Evolutionary conservation across 345 rosid species (phyloP).

Genomic region (Hibiscus trionum): DNA sequence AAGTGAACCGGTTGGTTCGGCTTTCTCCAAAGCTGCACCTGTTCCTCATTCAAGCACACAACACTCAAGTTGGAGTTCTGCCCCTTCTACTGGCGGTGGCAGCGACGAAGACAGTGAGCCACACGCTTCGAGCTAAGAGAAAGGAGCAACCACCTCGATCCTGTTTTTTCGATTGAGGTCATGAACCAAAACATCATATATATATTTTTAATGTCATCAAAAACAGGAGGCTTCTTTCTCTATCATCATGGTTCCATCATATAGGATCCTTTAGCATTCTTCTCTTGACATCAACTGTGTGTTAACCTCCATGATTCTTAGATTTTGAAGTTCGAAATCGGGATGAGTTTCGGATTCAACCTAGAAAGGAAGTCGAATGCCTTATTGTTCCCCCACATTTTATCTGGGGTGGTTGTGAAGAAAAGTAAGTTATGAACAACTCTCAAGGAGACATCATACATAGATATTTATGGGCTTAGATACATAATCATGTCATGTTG

Average conservation of each 20-base stretch:
- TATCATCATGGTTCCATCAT: slow-evolving; percentile 21
- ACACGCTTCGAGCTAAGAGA: slow-evolving; percentile 25
- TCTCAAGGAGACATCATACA: slow-evolving; percentile 21
- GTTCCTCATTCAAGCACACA: slow-evolving; percentile 27
- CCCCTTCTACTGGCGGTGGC: slow-evolving; percentile 29
- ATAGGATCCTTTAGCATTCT: slow-evolving; percentile 16
- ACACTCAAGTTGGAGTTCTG: slow-evolving; percentile 39
- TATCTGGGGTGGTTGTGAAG: slow-evolving; percentile 29
- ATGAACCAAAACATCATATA: slow-evolving; percentile 17
- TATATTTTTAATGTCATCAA: slow-evolving; percentile 19
- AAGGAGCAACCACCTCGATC: slow-evolving; percentile 17
- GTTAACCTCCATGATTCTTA: slow-evolving; percentile 19
- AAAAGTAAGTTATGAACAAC: slow-evolving; percentile 20
- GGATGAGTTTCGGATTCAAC: slow-evolving; percentile 28
- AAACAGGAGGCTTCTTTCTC: slow-evolving; percentile 32
- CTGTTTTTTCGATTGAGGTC: slow-evolving; percentile 26
- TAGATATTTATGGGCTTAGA: slow-evolving; percentile 27
- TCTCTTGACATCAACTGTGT: slow-evolving; percentile 19
- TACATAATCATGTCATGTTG: slow-evolving; percentile 35
- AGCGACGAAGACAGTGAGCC: slow-evolving; percentile 17
- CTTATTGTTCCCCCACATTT: slow-evolving; percentile 29
- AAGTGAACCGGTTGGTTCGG: slow-evolving; percentile 34
- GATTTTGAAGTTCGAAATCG: slow-evolving; percentile 11
- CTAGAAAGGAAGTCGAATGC: slow-evolving; percentile 21
- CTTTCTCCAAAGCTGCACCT: slow-evolving; percentile 25